Evolutionary conservation across 2,329 filamentous ascomycete genomes (phyloP).

Genomic region (Cercospora citrullina): DNA sequence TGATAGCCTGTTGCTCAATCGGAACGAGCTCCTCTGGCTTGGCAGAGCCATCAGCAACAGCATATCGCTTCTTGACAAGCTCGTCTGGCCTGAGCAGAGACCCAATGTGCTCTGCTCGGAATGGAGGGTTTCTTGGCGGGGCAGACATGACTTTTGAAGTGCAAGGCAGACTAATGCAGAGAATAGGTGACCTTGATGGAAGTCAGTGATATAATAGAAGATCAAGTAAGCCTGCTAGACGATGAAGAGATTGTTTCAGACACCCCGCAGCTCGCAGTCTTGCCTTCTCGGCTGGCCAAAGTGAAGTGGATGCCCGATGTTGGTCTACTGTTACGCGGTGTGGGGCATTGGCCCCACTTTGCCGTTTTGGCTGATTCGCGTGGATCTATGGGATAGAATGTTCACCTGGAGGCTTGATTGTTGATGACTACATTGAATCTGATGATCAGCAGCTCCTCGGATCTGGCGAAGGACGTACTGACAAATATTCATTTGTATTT

Average conservation of each 20-base stretch:
- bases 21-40: slow-evolving; percentile 32
- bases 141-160: slow-evolving; percentile 52
- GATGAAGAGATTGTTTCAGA: not conserved
- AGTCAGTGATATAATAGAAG: no score
- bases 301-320: slow-evolving; percentile 2
- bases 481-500: not conserved
- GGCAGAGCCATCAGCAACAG: slow-evolving; percentile 42
- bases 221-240: not conserved
- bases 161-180: not conserved
- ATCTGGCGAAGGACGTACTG: not conserved
- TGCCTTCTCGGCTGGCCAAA: not conserved
- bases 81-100: slow-evolving; percentile 66
- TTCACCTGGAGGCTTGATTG: not conserved
- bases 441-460: not conserved
- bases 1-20: slow-evolving; percentile 38
- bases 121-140: slow-evolving; percentile 53
- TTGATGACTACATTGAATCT: not conserved
- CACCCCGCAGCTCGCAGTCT: not conserved
- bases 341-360: not conserved
- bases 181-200: slow-evolving; percentile 4
- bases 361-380: not conserved
- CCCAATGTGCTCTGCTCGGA: slow-evolving; percentile 70
- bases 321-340: not conserved
- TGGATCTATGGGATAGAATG: not conserved
- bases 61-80: slow-evolving; percentile 60